phyloP scores from a whole-genome alignment of 2,329 filamentous ascomycete genomes.

The Ophiocordyceps camponoti-floridani region DNA sequence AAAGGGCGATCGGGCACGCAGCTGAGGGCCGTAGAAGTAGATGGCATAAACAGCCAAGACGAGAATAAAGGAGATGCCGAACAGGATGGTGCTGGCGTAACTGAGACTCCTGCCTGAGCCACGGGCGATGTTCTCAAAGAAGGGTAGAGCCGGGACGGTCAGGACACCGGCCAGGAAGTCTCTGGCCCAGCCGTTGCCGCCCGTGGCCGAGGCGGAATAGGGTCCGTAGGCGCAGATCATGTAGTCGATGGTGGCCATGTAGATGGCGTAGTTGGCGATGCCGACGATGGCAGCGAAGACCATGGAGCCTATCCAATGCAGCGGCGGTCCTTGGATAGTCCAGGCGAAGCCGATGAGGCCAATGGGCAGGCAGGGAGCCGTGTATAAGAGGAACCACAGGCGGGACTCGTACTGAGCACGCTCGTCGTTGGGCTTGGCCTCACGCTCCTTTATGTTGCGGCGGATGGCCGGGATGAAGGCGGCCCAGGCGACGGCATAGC shows the following conservation, averaged over 20 bases:
- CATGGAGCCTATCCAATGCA: conserved; percentile 52
- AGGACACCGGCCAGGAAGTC: conserved; percentile 59
- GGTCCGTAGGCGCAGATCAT: conserved; percentile 59
- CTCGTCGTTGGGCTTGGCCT: conserved; percentile 31
- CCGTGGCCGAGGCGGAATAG: conserved; percentile 57
- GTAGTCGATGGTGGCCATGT: conserved; percentile 64
- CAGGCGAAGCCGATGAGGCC: conserved; percentile 55
- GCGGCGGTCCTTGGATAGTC: conserved; percentile 42
- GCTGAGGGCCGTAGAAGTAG: conserved; percentile 43
- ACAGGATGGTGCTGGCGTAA: conserved; percentile 45
- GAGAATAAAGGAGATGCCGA: conserved; percentile 40
- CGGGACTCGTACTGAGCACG: conserved; percentile 52
- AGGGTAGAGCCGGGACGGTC: conserved; percentile 48
- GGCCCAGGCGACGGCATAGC: conserved; percentile 45
- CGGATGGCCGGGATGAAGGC: conserved; percentile 39
- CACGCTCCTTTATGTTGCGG: conserved; percentile 31
- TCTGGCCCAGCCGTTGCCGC: conserved; percentile 56
- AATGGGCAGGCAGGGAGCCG: conserved; percentile 40
- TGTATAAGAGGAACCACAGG: conserved; percentile 46
- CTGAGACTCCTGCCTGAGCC: conserved; percentile 30
- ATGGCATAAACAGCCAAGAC: conserved; percentile 47
- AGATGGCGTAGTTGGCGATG: conserved; percentile 57
- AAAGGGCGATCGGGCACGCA: conserved; percentile 45
- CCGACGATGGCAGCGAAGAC: conserved; percentile 48
- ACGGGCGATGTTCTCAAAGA: conserved; percentile 38